Evolutionary conservation across 2,329 filamentous ascomycete species (phyloP), one percentile per base, ranked within the genome.

Genomic region (Fusarium bactridioides): DNA sequence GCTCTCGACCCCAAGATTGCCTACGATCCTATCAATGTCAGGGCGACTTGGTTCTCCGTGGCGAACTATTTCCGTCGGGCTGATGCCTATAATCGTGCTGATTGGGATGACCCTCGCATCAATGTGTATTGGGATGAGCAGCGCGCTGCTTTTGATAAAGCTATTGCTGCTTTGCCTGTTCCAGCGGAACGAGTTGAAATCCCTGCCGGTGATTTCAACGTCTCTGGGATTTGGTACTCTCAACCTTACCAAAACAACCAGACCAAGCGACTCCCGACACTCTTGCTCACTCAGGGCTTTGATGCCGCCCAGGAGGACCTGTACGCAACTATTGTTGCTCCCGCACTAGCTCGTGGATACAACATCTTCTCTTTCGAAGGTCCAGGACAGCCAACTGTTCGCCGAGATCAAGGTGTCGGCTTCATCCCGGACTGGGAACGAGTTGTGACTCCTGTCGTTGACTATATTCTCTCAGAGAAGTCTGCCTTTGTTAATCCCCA

Each of bases 31-130:
- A 8, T 77, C 18, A 79, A 78, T 3, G 76, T 74, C 11, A 71
- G 77, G 12, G 70, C 72, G 0, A 64, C 72, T 11, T 78, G 67
- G 70, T 84, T 86, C 76, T 80, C 77, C 9, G 80, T 82, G 1
- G 68, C 84, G 0, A 79, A 76, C 7, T 86, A 86, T 74, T 86
- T 81, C 67, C 81, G 84, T 21, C 59, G 74, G 1, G 81, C 85
- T 5, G 81, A 83, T 66, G 84, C 84, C 68, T 86, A 80, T 66
- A 76, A 84, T 19, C 80, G 82, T 38, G 79, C 76, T 10, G 82
- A 86, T 70, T 78, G 76, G 78, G 77, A 65, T 27, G 81, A 86
- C 38, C 82, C 84, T 8, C 80, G 81, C 4, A 82, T 86, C 67
- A 76, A 79, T 31, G 69, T 58, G 6, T 64, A 82, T 3, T 86